Evolutionary conservation across 345 rosid species (phyloP), one percentile per base, ranked within the genome.

Genomic region (Clarkia xantiana): DNA sequence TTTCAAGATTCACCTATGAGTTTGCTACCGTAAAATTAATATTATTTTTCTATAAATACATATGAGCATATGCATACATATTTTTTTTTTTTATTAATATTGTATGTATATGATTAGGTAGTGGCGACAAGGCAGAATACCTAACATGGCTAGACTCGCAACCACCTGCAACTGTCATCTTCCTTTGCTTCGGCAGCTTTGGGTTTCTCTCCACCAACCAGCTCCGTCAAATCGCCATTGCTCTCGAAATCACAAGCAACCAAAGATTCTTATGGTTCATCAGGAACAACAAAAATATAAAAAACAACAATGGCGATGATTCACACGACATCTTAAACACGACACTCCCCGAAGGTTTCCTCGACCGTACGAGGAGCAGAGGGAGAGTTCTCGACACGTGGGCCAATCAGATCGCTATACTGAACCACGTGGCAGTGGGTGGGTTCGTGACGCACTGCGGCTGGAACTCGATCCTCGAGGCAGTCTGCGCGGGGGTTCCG

Each of bases 361-460:
- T 53, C 38, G 66, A 59, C 8, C 23, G 78, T 13, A 71, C 73
- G 1, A 58, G 42, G 10, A 52, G 47, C 0, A 49, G 52, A 42
- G 79, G 76, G 2, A 6, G 55, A 23, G 74, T 73, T 22, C 54
- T 68, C 6, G 66, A 70, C 29, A 44, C 50, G 3, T 76, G 76
- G 82, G 75, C 70, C 0, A 72, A 78, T 3, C 79, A 70, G 15
- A 52, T 56, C 14, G 60, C 44, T 0, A 51, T 76, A 2, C 45
- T 65, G 58, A 70, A 23, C 36, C 76, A 70, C 36, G 20, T 15
- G 3, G 62, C 76, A 2, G 65, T 68, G 1, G 68, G 76, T 14
- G 76, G 68, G 22, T 72, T 70, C 18, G 70, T 70, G 40, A 70
- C 59, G 17, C 78, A 70, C 22, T 67, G 77, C 8, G 78, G 78